Percentiles rank a stretch among this genome's conserved stretches.
Evolutionary conservation across 2,329 filamentous ascomycete species (phyloP).

Genomic region (Cytospora piceae): DNA sequence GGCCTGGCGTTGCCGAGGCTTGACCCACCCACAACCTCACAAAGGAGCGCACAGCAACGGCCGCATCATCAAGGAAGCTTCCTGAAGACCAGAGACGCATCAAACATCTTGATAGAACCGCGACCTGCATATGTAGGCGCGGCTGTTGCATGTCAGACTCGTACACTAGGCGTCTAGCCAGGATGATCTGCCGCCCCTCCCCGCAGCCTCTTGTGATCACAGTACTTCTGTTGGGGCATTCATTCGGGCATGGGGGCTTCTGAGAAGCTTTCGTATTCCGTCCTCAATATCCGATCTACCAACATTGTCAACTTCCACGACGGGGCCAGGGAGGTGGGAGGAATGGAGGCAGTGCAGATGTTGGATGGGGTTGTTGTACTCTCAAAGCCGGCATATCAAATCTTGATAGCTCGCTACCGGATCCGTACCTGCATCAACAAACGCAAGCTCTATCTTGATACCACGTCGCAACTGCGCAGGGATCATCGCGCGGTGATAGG

Average conservation of each 20-base stretch:
- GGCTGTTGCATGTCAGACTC: not conserved
- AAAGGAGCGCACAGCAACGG: not conserved
- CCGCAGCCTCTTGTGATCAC: not conserved
- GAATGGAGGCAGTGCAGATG: not conserved
- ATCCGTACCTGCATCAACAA: conserved; percentile 5
- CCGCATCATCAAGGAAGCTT: conserved; percentile 4
- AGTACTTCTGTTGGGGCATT: not conserved
- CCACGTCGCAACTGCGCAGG: conserved; percentile 6
- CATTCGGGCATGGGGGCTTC: not conserved
- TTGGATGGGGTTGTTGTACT: not conserved
- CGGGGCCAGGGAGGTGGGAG: not conserved
- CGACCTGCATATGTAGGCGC: conserved; percentile 20
- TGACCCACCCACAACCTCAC: conserved; percentile 8
- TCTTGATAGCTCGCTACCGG: not conserved
- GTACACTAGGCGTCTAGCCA: conserved; percentile 7
- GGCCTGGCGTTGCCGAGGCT: conserved; percentile 4
- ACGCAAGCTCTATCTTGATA: conserved; percentile 10
- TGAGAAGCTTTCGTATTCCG: not conserved
- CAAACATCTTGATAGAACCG: conserved; percentile 7
- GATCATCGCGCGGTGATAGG: not conserved
- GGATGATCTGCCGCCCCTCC: not conserved
- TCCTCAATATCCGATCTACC: not conserved
- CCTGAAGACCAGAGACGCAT: not conserved
- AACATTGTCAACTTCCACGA: not conserved
- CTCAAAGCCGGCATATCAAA: not conserved